Evolutionary conservation across 2,329 filamentous ascomycete species (phyloP).

Genomic region (Venturiaceae sp.): DNA sequence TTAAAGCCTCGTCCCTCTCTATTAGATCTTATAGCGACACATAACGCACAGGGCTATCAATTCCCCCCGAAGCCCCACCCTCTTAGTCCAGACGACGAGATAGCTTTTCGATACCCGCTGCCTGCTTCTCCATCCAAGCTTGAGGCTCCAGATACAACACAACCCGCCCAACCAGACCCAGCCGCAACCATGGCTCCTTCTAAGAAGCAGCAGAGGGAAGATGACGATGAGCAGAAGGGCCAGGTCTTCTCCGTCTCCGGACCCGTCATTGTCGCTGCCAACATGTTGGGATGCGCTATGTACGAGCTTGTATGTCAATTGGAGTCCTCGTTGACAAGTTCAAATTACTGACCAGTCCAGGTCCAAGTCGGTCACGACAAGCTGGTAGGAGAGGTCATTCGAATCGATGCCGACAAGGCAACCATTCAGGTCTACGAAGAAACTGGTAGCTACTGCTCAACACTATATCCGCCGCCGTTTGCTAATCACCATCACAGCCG

Average conservation of each 20-base stretch:
- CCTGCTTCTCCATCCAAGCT: conserved; percentile 3
- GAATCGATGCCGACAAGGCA: conserved; percentile 89
- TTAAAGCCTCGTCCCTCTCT: conserved; percentile 52
- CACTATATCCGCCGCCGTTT: background rate
- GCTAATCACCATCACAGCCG: conserved; percentile 46
- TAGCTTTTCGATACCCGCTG: conserved; percentile 12
- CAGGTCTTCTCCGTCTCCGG: conserved; percentile 63
- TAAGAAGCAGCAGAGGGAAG: conserved; percentile 6
- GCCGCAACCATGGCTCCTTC: conserved; percentile 6
- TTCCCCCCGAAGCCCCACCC: conserved; percentile 25
- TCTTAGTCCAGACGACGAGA: conserved; percentile 7
- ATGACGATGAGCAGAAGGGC: conserved; percentile 26
- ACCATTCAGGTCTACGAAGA: conserved; percentile 99
- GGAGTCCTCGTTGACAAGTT: conserved; percentile 3
- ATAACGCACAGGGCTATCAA: conserved; percentile 36
- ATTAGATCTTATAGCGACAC: conserved; percentile 48
- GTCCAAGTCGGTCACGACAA: conserved; percentile 87
- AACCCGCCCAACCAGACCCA: background rate
- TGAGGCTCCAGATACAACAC: background rate
- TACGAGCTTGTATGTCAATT: conserved; percentile 74
- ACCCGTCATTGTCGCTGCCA: conserved; percentile 91
- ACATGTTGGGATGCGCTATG: conserved; percentile 99
- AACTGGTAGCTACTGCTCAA: conserved; percentile 56
- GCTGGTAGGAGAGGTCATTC: conserved; percentile 94
- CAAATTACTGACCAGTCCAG: conserved; percentile 31